Percentiles rank a stretch among this genome's conserved stretches.
Evolutionary conservation across 805 yeast species (phyloP).

Genomic region (Citeromyces matritensis): DNA sequence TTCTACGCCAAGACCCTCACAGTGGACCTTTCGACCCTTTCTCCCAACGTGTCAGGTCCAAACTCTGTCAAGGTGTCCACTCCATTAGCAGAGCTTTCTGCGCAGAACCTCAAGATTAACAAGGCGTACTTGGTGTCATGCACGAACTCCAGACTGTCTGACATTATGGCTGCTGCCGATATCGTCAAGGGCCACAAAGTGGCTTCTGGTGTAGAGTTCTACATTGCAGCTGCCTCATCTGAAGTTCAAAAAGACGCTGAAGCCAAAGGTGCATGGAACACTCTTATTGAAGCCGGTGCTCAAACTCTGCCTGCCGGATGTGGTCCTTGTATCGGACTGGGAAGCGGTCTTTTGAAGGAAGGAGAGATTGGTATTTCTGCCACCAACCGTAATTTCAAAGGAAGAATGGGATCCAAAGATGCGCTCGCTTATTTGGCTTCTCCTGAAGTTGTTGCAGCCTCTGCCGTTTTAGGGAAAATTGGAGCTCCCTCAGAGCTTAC

Average conservation of each 20-base stretch:
- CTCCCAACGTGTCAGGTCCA: slow-evolving; percentile 92
- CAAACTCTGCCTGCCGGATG: slow-evolving; percentile 95
- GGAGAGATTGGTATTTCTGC: slow-evolving; percentile 99
- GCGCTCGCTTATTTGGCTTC: slow-evolving; percentile 94
- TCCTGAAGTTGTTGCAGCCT: slow-evolving; percentile 97
- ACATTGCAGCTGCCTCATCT: slow-evolving; percentile 94
- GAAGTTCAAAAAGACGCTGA: slow-evolving; percentile 90
- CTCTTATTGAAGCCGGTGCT: slow-evolving; percentile 83
- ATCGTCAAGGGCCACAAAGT: slow-evolving; percentile 72
- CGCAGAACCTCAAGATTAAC: slow-evolving; percentile 61
- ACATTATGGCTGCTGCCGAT: slow-evolving; percentile 87
- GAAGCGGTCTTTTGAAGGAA: slow-evolving; percentile 82
- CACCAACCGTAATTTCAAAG: slow-evolving; percentile 96
- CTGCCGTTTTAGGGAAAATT: slow-evolving; percentile 89
- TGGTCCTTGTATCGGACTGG: slow-evolving; percentile 98
- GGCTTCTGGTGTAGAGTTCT: slow-evolving; percentile 84
- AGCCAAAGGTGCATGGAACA: slow-evolving; percentile 83
- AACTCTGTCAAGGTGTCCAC: slow-evolving; percentile 89
- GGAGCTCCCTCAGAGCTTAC: slow-evolving; percentile 81
- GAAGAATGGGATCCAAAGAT: slow-evolving; percentile 97
- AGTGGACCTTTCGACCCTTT: slow-evolving; percentile 64
- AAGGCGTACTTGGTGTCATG: slow-evolving; percentile 97
- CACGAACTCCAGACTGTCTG: slow-evolving; percentile 88
- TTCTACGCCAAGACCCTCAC: slow-evolving; percentile 77
- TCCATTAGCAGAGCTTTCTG: slow-evolving; percentile 60